Evolutionary conservation across 306 rosid species (phyloP).

Genomic region (Prunus dulcis): DNA sequence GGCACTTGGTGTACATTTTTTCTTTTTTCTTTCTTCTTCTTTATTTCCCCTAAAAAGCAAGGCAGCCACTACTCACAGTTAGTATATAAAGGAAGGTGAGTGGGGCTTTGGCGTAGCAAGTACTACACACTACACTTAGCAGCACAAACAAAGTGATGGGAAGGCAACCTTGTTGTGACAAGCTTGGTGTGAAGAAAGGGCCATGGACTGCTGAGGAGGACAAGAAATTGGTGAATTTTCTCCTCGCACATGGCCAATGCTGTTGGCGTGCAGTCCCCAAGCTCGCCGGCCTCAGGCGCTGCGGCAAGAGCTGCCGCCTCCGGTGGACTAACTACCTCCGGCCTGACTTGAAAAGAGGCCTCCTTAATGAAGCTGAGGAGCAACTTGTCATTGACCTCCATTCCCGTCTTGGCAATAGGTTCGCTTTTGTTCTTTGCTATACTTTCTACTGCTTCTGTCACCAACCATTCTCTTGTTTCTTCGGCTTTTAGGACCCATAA

Average conservation of each 20-base stretch:
- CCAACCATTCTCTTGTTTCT: too few relatives aligned
- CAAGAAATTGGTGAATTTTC: conserved; percentile 71
- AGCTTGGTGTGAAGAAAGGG: conserved; percentile 93
- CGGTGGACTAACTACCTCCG: conserved; percentile 96
- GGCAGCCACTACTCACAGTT: conserved; percentile 8
- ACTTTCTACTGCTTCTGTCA: too few relatives aligned
- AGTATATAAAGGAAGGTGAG: conserved; percentile 33
- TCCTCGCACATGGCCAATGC: conserved; percentile 78
- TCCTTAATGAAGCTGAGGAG: conserved; percentile 69
- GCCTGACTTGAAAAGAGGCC: conserved; percentile 86
- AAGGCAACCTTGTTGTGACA: conserved; percentile 97
- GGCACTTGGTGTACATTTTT: background rate
- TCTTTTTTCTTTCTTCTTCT: background rate
- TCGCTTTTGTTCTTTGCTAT: background rate
- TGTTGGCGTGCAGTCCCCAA: conserved; percentile 96
- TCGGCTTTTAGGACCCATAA: too few relatives aligned
- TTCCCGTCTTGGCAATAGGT: conserved; percentile 91
- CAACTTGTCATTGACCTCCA: conserved; percentile 84
- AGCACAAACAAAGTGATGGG: conserved; percentile 47
- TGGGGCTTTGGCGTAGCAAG: conserved; percentile 10
- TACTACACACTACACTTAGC: background rate
- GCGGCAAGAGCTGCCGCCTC: conserved; percentile 94
- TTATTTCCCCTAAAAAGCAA: background rate
- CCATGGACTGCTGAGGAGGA: conserved; percentile 96
- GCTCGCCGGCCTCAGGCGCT: conserved; percentile 83